phyloP scores from a whole-genome alignment of 2,329 filamentous ascomycete species.

The Escovopsis sp. region DNA sequence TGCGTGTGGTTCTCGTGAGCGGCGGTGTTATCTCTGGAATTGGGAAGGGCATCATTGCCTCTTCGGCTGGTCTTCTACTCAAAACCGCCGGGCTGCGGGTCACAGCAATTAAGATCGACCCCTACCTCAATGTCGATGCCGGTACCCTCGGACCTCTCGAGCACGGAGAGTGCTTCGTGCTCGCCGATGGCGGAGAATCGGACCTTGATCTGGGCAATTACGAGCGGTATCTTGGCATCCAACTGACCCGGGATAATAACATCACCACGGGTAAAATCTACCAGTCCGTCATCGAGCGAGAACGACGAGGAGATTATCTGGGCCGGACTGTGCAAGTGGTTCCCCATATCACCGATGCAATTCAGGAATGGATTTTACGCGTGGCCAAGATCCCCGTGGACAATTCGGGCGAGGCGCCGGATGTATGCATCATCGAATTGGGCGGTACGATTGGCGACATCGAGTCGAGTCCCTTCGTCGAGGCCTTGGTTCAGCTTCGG shows the following conservation, averaged over 20 bases:
- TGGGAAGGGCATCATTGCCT: conserved; percentile 37
- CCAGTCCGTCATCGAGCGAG: conserved; percentile 66
- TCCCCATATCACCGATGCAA: conserved; percentile 80
- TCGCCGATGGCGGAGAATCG: conserved; percentile 47
- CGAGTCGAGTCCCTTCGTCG: conserved; percentile 75
- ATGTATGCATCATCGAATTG: conserved; percentile 65
- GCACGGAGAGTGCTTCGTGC: conserved; percentile 9
- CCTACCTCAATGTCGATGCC: conserved; percentile 29
- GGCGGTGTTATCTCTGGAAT: conserved; percentile 42
- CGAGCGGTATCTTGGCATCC: conserved; percentile 57
- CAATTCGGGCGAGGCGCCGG: conserved; percentile 65
- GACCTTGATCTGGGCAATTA: conserved; percentile 45
- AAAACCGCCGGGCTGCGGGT: conserved; percentile 14
- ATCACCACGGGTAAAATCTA: conserved; percentile 98
- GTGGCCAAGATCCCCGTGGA: conserved; percentile 80
- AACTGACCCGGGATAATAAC: conserved; percentile 75
- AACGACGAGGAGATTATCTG: conserved; percentile 58
- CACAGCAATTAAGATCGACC: conserved; percentile 27
- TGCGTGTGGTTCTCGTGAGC: conserved; percentile 17
- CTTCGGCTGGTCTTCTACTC: conserved; percentile 47
- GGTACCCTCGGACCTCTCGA: conserved; percentile 17
- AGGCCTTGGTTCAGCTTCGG: conserved; percentile 69
- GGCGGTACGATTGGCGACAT: conserved; percentile 63
- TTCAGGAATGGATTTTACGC: conserved; percentile 83
- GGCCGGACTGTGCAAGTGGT: conserved; percentile 85